Evolutionary conservation across 2,329 filamentous ascomycete genomes (phyloP), one percentile per base, ranked within the genome.

Genomic region (Lachnellula cervina): DNA sequence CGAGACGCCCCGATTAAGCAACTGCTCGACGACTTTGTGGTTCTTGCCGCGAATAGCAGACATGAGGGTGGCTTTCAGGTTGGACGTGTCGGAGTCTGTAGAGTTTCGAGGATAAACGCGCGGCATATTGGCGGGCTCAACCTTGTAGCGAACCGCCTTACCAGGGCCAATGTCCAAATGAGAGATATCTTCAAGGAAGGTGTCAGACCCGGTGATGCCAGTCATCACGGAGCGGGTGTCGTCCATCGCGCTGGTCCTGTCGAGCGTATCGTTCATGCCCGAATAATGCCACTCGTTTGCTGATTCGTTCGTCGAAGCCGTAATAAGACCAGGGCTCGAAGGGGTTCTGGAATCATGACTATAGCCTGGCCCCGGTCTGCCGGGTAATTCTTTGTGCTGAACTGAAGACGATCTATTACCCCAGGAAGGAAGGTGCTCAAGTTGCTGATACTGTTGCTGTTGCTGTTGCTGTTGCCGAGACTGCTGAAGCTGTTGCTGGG

Each of bases 21-120:
- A 72, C 64, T 83, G 79, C 68, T 81, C 77, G 1, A 83, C 69
- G 37, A 80, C 68, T 62, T 78, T 78, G 64, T 82, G 78, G 62
- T 85, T 83, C 62, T 74, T 77, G 37, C 74, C 73, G n/a, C 80
- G 76, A 13, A 86, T 74, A 3, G 82, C 82, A 6, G 76, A 74
- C 2, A 80, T 64, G 0, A 86, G 72, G 2, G 79, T 76, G 2
- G 73, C 68, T 63, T 72, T 77, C 61, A 80, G 70, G 50, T 74
- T 75, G 0, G 73, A 67, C 0, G 73, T 72, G 34, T 78, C 76
- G 3, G 72, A 67, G 5, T 74, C 76, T 0, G 68, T 66, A 2
- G 67, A 73, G 60, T 75, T 76, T 48, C 78, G 74, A 2, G 80
- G 77, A 40, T 71, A 73, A 73, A 76, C 79, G 49, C 77, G 76